Base-by-base conservation (phyloP, 1,284 basidiomycete genomes). In the Golubevia pallescens region DNA sequence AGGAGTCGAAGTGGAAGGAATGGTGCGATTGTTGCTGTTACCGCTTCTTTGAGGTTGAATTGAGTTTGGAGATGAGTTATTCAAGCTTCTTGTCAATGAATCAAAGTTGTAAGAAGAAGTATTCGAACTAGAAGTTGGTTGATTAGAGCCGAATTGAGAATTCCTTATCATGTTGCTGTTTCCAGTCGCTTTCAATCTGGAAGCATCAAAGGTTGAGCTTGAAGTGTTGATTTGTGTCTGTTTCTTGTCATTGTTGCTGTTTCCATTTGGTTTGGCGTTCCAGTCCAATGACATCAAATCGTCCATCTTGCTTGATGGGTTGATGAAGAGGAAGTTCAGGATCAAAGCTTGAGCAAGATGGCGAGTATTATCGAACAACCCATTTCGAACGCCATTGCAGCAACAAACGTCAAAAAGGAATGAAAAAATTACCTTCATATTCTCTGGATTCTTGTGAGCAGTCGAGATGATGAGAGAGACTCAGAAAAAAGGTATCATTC, bases 221-320 rank as follows among this genome's bases (percentile, higher is more conserved):
- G 53, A n/a, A 65, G 62, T 2, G 63, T 54, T 23, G 42, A 21
- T 28, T 28, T 14, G 7, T 52, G 19, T 19, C 58, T 10, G 10
- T 51, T 38, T 48, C 51, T 55, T 59, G 34, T 7, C 42, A 13
- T 34, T 61, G 16, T 60, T n/a, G 62, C 59, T 34, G 2, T 61
- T 66, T 19, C 65, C 55, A 10, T 51, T 34, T 6, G 61, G 21
- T 51, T 71, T 63, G 1, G 48, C 58, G 51, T 34, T 19, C 78
- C 80, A 85, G 60, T 73, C 78, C 38, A 85, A 70, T 56, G 75
- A 78, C 58, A 80, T 71, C 32, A 85, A 66, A 56, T 85, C 82
- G 64, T 85, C 82, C 82, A 85, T 85, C 56, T 52, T 58, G 58
- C n/a, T n/a, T n/a, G n/a, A n/a, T n/a, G n/a, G n/a, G n/a, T n/a